Evolutionary conservation across 176 grass and related monocot genomes (phyloP).

Genomic region (Oryza punctata): DNA sequence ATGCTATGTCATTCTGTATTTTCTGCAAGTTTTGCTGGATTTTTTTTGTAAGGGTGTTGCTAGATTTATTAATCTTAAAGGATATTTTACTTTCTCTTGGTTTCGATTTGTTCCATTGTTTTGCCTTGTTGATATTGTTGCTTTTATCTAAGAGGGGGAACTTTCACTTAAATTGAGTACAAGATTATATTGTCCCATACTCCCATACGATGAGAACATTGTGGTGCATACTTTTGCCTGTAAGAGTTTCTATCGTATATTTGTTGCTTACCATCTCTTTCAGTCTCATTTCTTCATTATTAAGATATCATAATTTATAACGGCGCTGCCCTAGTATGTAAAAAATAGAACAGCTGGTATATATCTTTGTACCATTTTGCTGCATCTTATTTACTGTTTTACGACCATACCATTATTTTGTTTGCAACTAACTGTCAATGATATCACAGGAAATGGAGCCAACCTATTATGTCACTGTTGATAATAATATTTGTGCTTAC

Average conservation of each 20-base stretch:
- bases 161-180: neutral
- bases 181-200: conserved; percentile 12
- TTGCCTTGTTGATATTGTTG: neutral
- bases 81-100: conserved; percentile 2
- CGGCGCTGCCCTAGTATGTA: neutral
- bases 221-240: neutral
- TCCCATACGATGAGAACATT: neutral
- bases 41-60: neutral
- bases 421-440: conserved; percentile 26
- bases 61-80: neutral
- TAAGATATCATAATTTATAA: neutral
- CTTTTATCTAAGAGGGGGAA: neutral
- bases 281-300: neutral
- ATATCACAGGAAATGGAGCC: conserved; percentile 65
- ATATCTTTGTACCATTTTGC: conserved; percentile 16
- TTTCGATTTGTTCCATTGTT: neutral
- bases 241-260: neutral
- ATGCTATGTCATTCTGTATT: neutral
- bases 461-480: conserved; percentile 67
- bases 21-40: neutral
- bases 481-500: conserved; percentile 66
- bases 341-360: neutral
- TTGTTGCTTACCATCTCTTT: neutral
- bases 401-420: neutral
- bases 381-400: conserved; percentile 1